Evolutionary conservation across 768 basidiomycete genomes (phyloP).

Genomic region (Termitomyces sp.): DNA sequence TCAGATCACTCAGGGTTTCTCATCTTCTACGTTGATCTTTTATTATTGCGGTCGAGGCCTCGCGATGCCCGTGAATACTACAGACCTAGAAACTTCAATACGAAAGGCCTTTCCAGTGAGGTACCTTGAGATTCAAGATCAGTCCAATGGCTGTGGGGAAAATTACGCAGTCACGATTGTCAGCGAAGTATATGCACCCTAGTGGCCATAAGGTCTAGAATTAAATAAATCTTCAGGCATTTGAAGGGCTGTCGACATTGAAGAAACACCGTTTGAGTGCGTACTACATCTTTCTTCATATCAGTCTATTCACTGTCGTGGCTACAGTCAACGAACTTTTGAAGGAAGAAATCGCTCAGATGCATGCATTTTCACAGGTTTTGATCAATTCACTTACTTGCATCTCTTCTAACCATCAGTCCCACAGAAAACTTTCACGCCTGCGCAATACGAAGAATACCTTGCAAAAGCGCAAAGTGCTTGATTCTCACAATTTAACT

Average conservation of each 20-base stretch:
- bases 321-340: constrained; percentile 67
- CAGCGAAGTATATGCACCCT: constrained; percentile 48
- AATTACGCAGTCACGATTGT: constrained; percentile 72
- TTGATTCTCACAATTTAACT: background rate
- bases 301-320: background rate
- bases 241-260: constrained; percentile 79
- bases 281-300: constrained; percentile 10
- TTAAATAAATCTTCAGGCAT: constrained; percentile 36
- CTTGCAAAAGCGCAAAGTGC: constrained; percentile 2
- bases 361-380: constrained; percentile 91
- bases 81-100: constrained; percentile 57
- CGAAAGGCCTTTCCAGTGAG: constrained; percentile 55
- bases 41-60: background rate
- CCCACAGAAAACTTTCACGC: constrained; percentile 66
- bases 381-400: constrained; percentile 4
- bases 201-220: background rate
- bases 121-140: constrained; percentile 71
- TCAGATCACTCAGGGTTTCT: constrained; percentile 12
- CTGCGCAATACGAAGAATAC: constrained; percentile 52
- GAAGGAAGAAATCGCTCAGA: constrained; percentile 67
- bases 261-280: constrained; percentile 65
- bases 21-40: background rate
- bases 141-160: constrained; percentile 77
- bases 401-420: background rate
- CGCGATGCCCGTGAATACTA: constrained; percentile 56